Conservation (phyloP, 2,329 filamentous ascomycete species). For the Xylaria sp. region DNA sequence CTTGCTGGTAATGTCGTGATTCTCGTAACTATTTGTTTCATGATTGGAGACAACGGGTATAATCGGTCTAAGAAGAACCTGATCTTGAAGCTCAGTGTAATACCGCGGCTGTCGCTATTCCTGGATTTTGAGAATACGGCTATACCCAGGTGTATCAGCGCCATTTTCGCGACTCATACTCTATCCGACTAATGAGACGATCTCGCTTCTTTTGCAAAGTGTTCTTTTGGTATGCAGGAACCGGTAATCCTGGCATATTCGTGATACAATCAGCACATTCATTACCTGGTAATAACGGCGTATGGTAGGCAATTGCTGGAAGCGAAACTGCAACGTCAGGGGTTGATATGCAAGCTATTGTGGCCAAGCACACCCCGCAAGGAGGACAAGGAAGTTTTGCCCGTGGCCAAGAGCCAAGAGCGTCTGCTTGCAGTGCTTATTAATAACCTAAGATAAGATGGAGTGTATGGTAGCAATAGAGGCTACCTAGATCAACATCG, state of each 20-base stretch:
- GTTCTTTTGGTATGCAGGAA: constrained; percentile 33
- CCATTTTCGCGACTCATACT: neutral
- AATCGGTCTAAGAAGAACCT: neutral
- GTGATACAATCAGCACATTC: constrained; percentile 17
- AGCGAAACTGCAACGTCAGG: constrained; percentile 30
- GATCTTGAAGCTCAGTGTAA: neutral
- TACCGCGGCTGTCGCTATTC: neutral
- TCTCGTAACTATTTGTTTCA: neutral
- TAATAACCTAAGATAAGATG: constrained; percentile 25
- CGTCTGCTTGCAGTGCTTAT: constrained; percentile 7
- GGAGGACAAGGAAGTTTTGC: constrained; percentile 11
- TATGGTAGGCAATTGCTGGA: constrained; percentile 15
- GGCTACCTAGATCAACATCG: constrained; percentile 15
- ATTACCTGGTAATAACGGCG: constrained; percentile 16
- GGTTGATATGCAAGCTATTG: constrained; percentile 27
- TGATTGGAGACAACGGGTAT: neutral
- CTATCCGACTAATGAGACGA: neutral
- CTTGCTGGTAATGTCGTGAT: constrained; percentile 18
- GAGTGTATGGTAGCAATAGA: constrained; percentile 8
- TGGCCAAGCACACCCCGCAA: constrained; percentile 23
- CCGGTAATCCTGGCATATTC: constrained; percentile 1
- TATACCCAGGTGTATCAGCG: neutral
- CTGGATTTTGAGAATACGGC: neutral
- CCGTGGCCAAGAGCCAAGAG: constrained; percentile 15
- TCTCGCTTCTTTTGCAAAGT: constrained; percentile 1